Conservation (phyloP, 176 grass and related monocot genomes). For the Pharus latifolius region DNA sequence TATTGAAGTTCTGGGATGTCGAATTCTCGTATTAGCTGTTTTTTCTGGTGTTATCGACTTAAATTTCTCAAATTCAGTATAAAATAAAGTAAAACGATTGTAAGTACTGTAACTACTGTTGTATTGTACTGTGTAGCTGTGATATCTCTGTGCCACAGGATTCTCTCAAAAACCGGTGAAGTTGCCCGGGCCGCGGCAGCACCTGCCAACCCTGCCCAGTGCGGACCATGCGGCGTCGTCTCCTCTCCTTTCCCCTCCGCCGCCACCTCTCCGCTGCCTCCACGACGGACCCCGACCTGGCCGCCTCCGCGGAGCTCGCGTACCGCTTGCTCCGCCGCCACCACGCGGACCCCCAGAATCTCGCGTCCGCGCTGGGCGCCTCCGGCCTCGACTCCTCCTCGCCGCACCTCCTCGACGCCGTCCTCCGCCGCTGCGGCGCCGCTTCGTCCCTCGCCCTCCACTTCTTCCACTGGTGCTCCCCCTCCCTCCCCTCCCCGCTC, state of each 20-base stretch:
- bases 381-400: constrained; percentile 43
- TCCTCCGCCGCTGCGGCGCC: constrained; percentile 52
- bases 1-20: no score
- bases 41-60: no score
- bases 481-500: constrained; percentile 36
- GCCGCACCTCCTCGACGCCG: constrained; percentile 54
- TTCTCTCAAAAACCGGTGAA: not conserved
- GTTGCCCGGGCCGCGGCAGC: not conserved
- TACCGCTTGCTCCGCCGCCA: constrained; percentile 63
- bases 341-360: constrained; percentile 37
- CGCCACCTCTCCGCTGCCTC: constrained; percentile 20
- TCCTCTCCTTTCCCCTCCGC: not conserved
- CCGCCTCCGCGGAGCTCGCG: constrained; percentile 32
- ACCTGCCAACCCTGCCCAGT: not conserved
- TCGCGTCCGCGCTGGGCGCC: constrained; percentile 33
- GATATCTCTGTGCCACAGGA: not conserved
- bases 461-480: constrained; percentile 68
- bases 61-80: no score
- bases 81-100: no score
- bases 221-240: constrained; percentile 2
- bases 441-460: constrained; percentile 50
- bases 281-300: constrained; percentile 11
- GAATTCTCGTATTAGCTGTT: no score
- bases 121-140: no score
- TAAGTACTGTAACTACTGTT: no score